phyloP scores from a whole-genome alignment of 495 filamentous ascomycete genomes.

The Amorphotheca resinae region DNA sequence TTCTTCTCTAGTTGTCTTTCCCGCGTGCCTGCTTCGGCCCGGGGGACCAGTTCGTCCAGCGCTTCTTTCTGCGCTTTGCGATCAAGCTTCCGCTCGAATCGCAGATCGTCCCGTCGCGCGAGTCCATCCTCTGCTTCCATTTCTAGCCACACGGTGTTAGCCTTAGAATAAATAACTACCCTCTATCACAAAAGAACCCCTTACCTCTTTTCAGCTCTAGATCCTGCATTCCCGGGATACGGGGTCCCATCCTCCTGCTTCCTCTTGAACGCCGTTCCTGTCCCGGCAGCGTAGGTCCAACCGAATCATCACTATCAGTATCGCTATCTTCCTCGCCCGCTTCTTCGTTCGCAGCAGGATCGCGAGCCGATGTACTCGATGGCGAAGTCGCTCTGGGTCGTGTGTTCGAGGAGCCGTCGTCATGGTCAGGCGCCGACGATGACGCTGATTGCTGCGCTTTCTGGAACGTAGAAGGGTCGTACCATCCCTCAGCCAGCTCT shows the following conservation, averaged over 20 bases:
- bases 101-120: conserved; percentile 39
- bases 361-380: not conserved
- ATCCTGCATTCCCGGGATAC: conserved; percentile 66
- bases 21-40: conserved; percentile 72
- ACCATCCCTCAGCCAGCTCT: conserved; percentile 90
- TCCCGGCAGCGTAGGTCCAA: conserved; percentile 58
- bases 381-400: not conserved
- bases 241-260: conserved; percentile 43
- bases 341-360: conserved; percentile 12
- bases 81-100: conserved; percentile 48
- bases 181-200: not conserved
- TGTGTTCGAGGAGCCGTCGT: not conserved
- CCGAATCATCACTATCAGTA: conserved; percentile 45
- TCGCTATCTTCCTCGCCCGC: conserved; percentile 1
- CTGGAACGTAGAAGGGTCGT: conserved; percentile 55
- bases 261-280: conserved; percentile 16
- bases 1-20: conserved; percentile 84
- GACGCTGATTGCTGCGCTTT: conserved; percentile 29
- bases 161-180: conserved; percentile 11
- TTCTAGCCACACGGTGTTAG: conserved; percentile 37
- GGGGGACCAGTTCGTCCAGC: conserved; percentile 70
- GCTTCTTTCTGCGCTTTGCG: conserved; percentile 44
- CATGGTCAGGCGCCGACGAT: conserved; percentile 11
- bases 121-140: conserved; percentile 38
- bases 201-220: conserved; percentile 56